phyloP scores from a whole-genome alignment of 2,329 filamentous ascomycete genomes.

The Aspergillus calidoustus region DNA sequence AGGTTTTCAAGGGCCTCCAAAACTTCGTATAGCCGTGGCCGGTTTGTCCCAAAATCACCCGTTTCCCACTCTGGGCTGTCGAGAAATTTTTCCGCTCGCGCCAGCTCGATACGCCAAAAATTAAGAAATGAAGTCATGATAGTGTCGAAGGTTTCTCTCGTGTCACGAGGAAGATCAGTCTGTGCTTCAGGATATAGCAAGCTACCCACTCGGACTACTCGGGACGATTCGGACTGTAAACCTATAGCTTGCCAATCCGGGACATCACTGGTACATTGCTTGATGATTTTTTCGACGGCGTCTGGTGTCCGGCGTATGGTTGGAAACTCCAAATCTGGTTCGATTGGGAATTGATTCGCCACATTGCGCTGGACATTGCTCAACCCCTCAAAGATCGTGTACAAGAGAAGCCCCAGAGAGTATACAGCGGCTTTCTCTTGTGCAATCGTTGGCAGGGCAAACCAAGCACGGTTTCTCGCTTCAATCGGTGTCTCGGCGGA shows the following conservation, averaged over 20 bases:
- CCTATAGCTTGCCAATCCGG: constrained; percentile 4
- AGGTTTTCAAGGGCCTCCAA: constrained; percentile 2
- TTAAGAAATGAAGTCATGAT: constrained; percentile 9
- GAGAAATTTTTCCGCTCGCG: constrained; percentile 10
- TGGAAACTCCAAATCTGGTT: constrained; percentile 12
- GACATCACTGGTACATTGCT: constrained; percentile 1
- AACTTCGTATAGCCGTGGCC: constrained; percentile 9
- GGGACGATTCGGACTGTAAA: background rate
- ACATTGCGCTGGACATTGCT: constrained; percentile 13
- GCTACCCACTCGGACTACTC: constrained; percentile 4
- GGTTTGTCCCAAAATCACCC: constrained; percentile 12
- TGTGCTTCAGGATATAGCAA: constrained; percentile 11
- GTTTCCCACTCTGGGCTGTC: constrained; percentile 5
- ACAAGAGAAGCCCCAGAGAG: constrained; percentile 9
- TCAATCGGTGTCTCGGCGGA: constrained; percentile 5
- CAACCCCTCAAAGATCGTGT: constrained; percentile 11
- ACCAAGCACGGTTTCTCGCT: constrained; percentile 14
- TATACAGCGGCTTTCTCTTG: constrained; percentile 14
- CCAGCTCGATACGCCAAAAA: constrained; percentile 11
- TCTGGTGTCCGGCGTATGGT: constrained; percentile 6
- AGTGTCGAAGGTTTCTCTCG: background rate
- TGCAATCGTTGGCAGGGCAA: constrained; percentile 8
- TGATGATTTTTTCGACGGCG: background rate
- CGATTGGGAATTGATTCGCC: constrained; percentile 15
- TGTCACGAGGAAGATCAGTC: constrained; percentile 7